These are phyloP conservation scores for Beverwykella pulmonaria DNA, from an alignment of 495 filamentous ascomycete species.

Conservation along the genomic window DNA sequence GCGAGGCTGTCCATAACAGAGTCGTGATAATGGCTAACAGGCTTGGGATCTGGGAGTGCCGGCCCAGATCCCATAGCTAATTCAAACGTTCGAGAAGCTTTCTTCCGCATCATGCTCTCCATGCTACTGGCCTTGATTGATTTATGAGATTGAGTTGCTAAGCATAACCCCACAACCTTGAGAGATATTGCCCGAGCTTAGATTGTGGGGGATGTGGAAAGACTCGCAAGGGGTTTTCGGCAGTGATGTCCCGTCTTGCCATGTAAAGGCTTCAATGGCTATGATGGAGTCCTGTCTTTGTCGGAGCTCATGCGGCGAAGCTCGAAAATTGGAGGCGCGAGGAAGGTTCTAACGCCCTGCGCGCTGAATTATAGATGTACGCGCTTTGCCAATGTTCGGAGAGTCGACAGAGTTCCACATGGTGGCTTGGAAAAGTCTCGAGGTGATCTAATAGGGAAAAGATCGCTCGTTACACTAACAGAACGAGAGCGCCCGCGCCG, in stretches of 20 bases:
- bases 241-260: slow-evolving; percentile 22
- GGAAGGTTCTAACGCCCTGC: not conserved
- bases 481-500: not conserved
- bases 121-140: slow-evolving; percentile 2
- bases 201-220: slow-evolving; percentile 29
- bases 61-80: slow-evolving; percentile 27
- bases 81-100: slow-evolving; percentile 37
- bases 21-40: slow-evolving; percentile 1
- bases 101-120: slow-evolving; percentile 26
- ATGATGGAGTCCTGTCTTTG: not conserved
- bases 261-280: slow-evolving; percentile 5
- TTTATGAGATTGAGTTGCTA: slow-evolving; percentile 24
- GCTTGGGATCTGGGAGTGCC: slow-evolving; percentile 28
- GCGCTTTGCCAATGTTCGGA: not conserved
- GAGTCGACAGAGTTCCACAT: not conserved
- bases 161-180: slow-evolving; percentile 31
- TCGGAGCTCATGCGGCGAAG: not conserved
- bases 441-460: not conserved
- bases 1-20: slow-evolving; percentile 24
- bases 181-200: slow-evolving; percentile 15
- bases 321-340: not conserved
- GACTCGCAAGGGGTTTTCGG: slow-evolving; percentile 25
- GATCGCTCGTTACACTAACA: slow-evolving; percentile 9
- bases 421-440: not conserved
- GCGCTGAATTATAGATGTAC: not conserved